Evolutionary conservation across 768 basidiomycete genomes (phyloP).

Genomic region (Naganishia vishniacii): DNA sequence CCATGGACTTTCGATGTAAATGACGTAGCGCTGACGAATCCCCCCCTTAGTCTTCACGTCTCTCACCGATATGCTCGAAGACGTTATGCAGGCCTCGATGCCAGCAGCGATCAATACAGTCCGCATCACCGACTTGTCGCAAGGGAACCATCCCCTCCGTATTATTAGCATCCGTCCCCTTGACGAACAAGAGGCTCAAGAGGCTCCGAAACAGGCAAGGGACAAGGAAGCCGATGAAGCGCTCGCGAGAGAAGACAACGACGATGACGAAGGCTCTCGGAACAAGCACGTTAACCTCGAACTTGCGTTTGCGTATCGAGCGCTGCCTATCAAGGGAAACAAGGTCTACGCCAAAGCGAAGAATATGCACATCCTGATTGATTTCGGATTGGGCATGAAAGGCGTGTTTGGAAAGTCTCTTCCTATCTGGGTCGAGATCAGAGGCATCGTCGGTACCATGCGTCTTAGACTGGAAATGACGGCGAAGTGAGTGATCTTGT

Average conservation of each 20-base stretch:
- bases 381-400: conserved; percentile 22
- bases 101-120: conserved; percentile 19
- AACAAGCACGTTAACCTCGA: conserved; percentile 21
- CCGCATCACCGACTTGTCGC: conserved; percentile 23
- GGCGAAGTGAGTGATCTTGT: conserved; percentile 3
- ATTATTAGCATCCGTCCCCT: conserved; percentile 20
- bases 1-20: neutral
- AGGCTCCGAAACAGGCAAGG: neutral
- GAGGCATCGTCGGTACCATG: conserved; percentile 25
- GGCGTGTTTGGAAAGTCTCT: conserved; percentile 19
- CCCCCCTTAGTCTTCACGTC: conserved; percentile 18
- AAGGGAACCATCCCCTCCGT: conserved; percentile 23
- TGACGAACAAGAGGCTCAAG: neutral
- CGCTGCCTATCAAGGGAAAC: conserved; percentile 18
- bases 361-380: conserved; percentile 23
- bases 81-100: conserved; percentile 28
- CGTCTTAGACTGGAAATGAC: conserved; percentile 15
- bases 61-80: conserved; percentile 23
- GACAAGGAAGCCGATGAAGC: neutral
- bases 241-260: neutral
- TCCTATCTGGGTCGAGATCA: conserved; percentile 24
- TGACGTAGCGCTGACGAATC: neutral
- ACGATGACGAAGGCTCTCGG: neutral
- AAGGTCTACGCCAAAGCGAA: conserved; percentile 23
- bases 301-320: conserved; percentile 25